Evolutionary conservation across 2,329 filamentous ascomycete genomes (phyloP).

Genomic region (Talaromyces sp.): DNA sequence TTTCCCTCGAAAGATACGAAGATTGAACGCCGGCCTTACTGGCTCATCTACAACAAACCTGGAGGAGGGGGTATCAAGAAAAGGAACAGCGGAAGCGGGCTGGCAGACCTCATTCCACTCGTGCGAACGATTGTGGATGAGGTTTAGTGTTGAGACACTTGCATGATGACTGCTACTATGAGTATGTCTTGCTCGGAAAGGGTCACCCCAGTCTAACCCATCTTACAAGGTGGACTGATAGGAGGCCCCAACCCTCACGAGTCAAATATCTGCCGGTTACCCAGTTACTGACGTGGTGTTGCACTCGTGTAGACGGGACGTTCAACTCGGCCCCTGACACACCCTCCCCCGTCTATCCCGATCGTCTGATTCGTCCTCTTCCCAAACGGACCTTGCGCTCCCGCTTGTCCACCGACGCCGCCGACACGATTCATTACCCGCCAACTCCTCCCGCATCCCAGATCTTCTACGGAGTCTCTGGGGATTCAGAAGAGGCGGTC

Average conservation of each 20-base stretch:
- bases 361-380: slow-evolving; percentile 88
- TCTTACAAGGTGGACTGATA: slow-evolving; percentile 13
- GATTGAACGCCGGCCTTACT: slow-evolving; percentile 5
- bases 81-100: slow-evolving; percentile 21
- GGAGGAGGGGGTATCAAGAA: slow-evolving; percentile 18
- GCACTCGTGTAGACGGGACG: slow-evolving; percentile 47
- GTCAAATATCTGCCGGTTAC: slow-evolving; percentile 28
- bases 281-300: slow-evolving; percentile 41
- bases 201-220: slow-evolving; percentile 14
- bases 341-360: slow-evolving; percentile 77
- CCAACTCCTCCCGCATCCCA: slow-evolving; percentile 70
- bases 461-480: slow-evolving; percentile 72
- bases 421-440: slow-evolving; percentile 80
- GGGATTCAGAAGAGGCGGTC: slow-evolving; percentile 58
- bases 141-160: slow-evolving; percentile 30
- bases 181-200: slow-evolving; percentile 40
- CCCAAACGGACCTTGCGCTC: slow-evolving; percentile 88
- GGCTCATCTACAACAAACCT: slow-evolving; percentile 11
- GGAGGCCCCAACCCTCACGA: slow-evolving; percentile 11
- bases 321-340: slow-evolving; percentile 65
- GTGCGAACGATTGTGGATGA: slow-evolving; percentile 31
- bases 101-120: slow-evolving; percentile 19
- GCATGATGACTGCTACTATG: slow-evolving; percentile 48
- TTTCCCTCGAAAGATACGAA: not conserved
- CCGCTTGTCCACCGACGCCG: slow-evolving; percentile 81